phyloP scores from a whole-genome alignment of 257 asterid genomes.

The Nemophila menziesii region DNA sequence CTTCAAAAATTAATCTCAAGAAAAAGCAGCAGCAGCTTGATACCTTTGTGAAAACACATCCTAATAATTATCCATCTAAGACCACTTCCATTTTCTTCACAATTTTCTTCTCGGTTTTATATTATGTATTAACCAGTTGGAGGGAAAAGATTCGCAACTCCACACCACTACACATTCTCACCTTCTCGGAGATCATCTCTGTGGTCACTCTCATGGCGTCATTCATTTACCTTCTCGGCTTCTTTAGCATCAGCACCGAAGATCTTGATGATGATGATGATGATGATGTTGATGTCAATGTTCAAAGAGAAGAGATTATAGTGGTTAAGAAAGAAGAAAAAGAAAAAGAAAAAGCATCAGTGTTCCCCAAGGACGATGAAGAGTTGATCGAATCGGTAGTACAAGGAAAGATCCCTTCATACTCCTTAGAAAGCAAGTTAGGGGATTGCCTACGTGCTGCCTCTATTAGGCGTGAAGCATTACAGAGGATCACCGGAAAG shows the following conservation, averaged over 20 bases:
- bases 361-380: constrained; percentile 16
- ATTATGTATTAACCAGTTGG: neutral
- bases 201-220: neutral
- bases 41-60: no score
- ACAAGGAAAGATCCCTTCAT: constrained; percentile 23
- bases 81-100: neutral
- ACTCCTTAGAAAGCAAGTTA: constrained; percentile 28
- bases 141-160: constrained; percentile 1
- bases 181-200: neutral
- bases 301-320: neutral
- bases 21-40: no score
- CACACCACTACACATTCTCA: constrained; percentile 1
- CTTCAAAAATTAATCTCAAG: no score
- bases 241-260: neutral
- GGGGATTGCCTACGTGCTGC: constrained; percentile 32
- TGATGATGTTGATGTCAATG: neutral
- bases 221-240: neutral
- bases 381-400: constrained; percentile 25
- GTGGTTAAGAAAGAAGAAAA: neutral
- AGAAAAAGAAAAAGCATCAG: neutral
- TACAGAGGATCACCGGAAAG: constrained; percentile 29
- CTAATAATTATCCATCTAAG: no score
- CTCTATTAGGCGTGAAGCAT: constrained; percentile 30
- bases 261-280: no score
- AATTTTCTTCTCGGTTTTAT: neutral